These are phyloP conservation scores for Globisporangium parvum DNA, from an alignment of 352 stramenopile genomes.

Conservation along the genomic window DNA sequence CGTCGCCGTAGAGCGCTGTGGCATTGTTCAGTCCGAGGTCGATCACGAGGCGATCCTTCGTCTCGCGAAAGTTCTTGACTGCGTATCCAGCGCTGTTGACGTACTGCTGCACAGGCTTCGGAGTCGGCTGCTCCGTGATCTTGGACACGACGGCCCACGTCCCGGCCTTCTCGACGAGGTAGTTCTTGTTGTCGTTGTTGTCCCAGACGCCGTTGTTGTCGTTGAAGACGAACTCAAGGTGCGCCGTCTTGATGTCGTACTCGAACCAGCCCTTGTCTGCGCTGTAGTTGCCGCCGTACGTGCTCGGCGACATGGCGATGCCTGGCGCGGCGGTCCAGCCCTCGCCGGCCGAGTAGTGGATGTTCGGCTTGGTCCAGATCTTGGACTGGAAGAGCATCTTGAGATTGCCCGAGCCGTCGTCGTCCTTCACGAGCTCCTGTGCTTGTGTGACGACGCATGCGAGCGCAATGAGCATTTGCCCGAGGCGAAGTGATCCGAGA, in stretches of 20 bases:
- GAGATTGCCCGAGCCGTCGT: slow-evolving; percentile 15
- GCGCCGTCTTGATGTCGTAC: slow-evolving; percentile 24
- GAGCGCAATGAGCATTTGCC: slow-evolving; percentile 4
- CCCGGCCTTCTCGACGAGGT: slow-evolving; percentile 25
- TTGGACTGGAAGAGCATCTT: slow-evolving; percentile 21
- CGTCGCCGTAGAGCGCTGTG: slow-evolving; percentile 21
- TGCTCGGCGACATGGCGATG: slow-evolving; percentile 12
- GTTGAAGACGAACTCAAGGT: slow-evolving; percentile 47
- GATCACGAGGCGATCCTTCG: slow-evolving; percentile 13
- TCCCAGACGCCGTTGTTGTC: slow-evolving; percentile 39
- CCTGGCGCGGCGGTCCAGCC: slow-evolving; percentile 11
- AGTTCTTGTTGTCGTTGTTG: slow-evolving; percentile 41
- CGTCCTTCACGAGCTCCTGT: slow-evolving; percentile 13
- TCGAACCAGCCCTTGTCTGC: slow-evolving; percentile 28
- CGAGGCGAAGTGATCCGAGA: slow-evolving; percentile 5
- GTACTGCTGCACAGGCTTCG: slow-evolving; percentile 16
- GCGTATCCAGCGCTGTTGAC: slow-evolving; percentile 21
- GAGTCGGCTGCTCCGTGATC: slow-evolving; percentile 15
- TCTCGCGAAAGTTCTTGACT: slow-evolving; percentile 17
- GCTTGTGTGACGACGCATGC: slow-evolving; percentile 3
- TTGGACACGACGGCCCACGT: slow-evolving; percentile 34
- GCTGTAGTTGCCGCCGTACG: slow-evolving; percentile 19
- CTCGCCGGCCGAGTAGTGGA: slow-evolving; percentile 12
- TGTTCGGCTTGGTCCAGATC: slow-evolving; percentile 17
- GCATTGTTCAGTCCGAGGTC: slow-evolving; percentile 19